phyloP scores from a whole-genome alignment of 2,329 filamentous ascomycete genomes.

The Orbilia oligospora region DNA sequence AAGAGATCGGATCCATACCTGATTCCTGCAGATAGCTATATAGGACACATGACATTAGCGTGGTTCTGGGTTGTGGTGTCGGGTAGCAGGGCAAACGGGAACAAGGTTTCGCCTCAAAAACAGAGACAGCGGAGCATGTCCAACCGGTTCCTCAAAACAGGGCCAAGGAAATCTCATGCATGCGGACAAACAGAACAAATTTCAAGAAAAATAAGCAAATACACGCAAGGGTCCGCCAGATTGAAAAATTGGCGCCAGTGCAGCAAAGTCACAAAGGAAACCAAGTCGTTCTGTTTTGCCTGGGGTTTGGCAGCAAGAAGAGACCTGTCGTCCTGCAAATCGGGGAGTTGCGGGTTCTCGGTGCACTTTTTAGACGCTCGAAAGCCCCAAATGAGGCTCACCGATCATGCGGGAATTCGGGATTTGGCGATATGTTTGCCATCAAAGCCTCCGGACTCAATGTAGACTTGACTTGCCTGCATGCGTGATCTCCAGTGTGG shows the following conservation, averaged over 20 bases:
- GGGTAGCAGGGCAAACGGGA: slow-evolving; percentile 60
- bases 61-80: slow-evolving; percentile 55
- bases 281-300: slow-evolving; percentile 44
- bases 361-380: slow-evolving; percentile 39
- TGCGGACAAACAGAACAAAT: slow-evolving; percentile 61
- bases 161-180: slow-evolving; percentile 60
- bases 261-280: slow-evolving; percentile 48
- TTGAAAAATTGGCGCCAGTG: slow-evolving; percentile 60
- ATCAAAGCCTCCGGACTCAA: slow-evolving; percentile 51
- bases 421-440: slow-evolving; percentile 52
- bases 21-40: slow-evolving; percentile 62
- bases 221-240: slow-evolving; percentile 58
- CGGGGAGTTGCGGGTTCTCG: slow-evolving; percentile 51
- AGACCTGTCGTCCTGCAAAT: slow-evolving; percentile 46
- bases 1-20: slow-evolving; percentile 55
- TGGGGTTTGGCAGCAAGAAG: slow-evolving; percentile 38
- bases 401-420: slow-evolving; percentile 52
- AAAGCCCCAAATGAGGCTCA: slow-evolving; percentile 51
- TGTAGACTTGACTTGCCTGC: slow-evolving; percentile 51
- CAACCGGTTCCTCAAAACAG: slow-evolving; percentile 58
- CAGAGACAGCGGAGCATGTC: slow-evolving; percentile 59
- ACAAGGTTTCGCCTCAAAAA: slow-evolving; percentile 60
- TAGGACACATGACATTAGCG: slow-evolving; percentile 61
- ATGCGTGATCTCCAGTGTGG: slow-evolving; percentile 28
- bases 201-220: slow-evolving; percentile 62